These are phyloP conservation scores for Paspalum notatum DNA, from an alignment of 176 grass and related monocot species.

Conservation along the genomic window DNA sequence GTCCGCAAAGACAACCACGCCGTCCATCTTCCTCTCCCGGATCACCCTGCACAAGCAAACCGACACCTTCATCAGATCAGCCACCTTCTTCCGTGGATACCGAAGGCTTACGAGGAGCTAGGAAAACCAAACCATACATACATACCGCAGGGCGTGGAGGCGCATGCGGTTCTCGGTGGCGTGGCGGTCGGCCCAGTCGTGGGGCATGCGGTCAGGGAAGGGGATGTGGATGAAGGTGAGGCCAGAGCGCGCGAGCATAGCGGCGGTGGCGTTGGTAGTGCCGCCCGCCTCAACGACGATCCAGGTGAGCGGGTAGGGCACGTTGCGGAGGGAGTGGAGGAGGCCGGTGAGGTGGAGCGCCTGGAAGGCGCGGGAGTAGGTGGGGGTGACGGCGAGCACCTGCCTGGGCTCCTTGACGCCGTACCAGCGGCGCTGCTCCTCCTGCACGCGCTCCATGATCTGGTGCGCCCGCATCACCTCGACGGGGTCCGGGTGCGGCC, in stretches of 20 bases:
- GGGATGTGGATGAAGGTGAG: slow-evolving; percentile 79
- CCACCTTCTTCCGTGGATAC: not conserved
- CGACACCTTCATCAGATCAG: slow-evolving; percentile 1
- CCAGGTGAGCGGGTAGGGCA: slow-evolving; percentile 84
- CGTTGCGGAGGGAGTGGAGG: slow-evolving; percentile 77
- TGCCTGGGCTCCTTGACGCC: slow-evolving; percentile 71
- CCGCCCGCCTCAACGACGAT: slow-evolving; percentile 90
- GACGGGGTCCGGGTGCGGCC: slow-evolving; percentile 89
- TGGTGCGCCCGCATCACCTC: slow-evolving; percentile 85
- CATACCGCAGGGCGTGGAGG: slow-evolving; percentile 72
- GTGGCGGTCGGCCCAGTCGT: slow-evolving; percentile 73
- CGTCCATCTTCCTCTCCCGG: slow-evolving; percentile 84
- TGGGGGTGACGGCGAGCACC: slow-evolving; percentile 71
- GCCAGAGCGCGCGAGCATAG: slow-evolving; percentile 56
- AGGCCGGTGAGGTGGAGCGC: slow-evolving; percentile 87
- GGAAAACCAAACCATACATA: not conserved
- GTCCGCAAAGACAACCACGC: slow-evolving; percentile 83
- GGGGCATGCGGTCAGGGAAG: slow-evolving; percentile 75
- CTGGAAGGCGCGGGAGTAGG: slow-evolving; percentile 83
- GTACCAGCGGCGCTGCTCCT: slow-evolving; percentile 84
- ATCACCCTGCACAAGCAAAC: slow-evolving; percentile 66
- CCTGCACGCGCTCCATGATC: slow-evolving; percentile 87
- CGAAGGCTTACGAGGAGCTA: not conserved
- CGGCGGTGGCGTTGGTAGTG: slow-evolving; percentile 70
- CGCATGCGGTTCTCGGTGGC: slow-evolving; percentile 82